Base-by-base conservation (phyloP, 805 yeast species). In the Saitoella complicata region DNA sequence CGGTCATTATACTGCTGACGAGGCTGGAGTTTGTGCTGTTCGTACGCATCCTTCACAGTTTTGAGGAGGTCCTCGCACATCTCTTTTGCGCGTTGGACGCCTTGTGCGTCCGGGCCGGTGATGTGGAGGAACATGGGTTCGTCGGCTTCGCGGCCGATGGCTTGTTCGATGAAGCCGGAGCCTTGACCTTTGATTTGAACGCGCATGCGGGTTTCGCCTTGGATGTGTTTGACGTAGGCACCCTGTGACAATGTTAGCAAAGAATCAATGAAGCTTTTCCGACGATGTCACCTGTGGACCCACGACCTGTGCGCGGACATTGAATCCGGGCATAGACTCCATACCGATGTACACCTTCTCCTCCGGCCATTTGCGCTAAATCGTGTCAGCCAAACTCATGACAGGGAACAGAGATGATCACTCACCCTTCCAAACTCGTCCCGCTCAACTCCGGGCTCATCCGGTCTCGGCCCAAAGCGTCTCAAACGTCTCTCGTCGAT, bases 161-260 rank as follows among this genome's bases (percentile, higher is more conserved):
- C 44, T 33, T 52, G 49, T 34, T 61, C 65, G 40, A 58, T 45
- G 44, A 53, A 61, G 11, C 59, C 61, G 6, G 63, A 58, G n/a
- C 63, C 63, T 11, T 53, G 47, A 7, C 66, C 66, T 48, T 58
- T 61, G 39, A 61, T 51, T 43, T 57, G 61, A n/a, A 61, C 59
- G 6, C 56, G 49, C 38, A 56, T 48, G 7, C 57, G 60, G 1
- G 66, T 58, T 37, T 54, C 61, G 34, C 44, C 40, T 41, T 54
- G 55, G 34, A 61, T 62, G 48, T 61, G 66, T 52, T 62, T 61
- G 21, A 61, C 57, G 45, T 61, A 60, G 30, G 51, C 55, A 32
- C 63, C 65, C 8, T 50, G 21, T 21, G 21, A 21, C 21, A 21
- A 21, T 21, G 21, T 21, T 21, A 21, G 21, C 21, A 21, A 21